phyloP scores from a whole-genome alignment of 768 basidiomycete species.

The Tulasnella calospora region DNA sequence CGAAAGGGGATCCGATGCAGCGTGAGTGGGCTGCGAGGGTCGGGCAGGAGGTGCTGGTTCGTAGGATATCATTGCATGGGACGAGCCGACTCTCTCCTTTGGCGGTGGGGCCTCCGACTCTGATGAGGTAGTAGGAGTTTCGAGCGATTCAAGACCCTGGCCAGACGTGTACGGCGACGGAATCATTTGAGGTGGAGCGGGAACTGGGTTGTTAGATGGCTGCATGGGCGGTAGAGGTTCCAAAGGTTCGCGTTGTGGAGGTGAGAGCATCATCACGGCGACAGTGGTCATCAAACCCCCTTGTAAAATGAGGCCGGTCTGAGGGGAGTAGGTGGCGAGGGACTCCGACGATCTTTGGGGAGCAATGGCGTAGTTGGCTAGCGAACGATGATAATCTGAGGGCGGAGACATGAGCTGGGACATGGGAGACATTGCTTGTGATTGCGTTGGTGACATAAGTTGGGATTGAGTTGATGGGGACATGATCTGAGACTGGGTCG shows the following conservation, averaged over 20 bases:
- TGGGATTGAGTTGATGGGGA: background rate
- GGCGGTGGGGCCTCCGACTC: background rate
- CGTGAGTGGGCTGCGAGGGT: background rate
- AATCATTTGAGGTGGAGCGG: background rate
- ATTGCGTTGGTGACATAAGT: background rate
- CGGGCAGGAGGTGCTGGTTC: slow-evolving; percentile 8
- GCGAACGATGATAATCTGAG: background rate
- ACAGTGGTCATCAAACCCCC: background rate
- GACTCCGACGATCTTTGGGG: background rate
- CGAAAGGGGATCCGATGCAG: slow-evolving; percentile 18
- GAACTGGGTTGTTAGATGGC: background rate
- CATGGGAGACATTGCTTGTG: background rate
- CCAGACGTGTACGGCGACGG: slow-evolving; percentile 16
- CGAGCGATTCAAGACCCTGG: background rate
- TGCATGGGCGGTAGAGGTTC: slow-evolving; percentile 14
- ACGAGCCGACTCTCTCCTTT: background rate
- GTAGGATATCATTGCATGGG: slow-evolving; percentile 13
- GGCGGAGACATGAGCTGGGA: background rate
- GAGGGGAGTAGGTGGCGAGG: background rate
- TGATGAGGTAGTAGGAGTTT: background rate
- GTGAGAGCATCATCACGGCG: slow-evolving; percentile 16
- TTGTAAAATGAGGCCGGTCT: background rate
- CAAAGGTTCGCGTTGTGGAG: background rate
- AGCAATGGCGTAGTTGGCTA: slow-evolving; percentile 11
- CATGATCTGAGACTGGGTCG: background rate